A percentile compares a stretch with the other conserved stretches of the same genome.
These are phyloP conservation scores for Rubroshorea leprosula DNA, from an alignment of 345 rosid genomes.

Conservation along the genomic window DNA sequence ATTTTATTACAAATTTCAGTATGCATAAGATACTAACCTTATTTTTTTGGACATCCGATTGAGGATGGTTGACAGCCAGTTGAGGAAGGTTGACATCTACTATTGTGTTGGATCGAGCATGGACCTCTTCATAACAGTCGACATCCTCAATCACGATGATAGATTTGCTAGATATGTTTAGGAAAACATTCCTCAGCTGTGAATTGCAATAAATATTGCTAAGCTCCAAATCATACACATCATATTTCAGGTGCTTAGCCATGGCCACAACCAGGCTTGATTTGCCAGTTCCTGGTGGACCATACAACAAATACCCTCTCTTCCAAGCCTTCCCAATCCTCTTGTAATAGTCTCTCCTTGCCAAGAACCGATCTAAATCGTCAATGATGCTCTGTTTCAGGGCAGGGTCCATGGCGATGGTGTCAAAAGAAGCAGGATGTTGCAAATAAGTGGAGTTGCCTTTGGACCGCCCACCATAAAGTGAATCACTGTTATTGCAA, in stretches of 20 bases:
- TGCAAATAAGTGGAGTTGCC: not conserved
- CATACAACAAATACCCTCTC: slow-evolving; percentile 21
- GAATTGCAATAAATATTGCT: not conserved
- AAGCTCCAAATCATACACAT: slow-evolving; percentile 21
- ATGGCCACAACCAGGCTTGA: slow-evolving; percentile 24
- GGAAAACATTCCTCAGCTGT: slow-evolving; percentile 8
- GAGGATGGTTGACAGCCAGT: not conserved
- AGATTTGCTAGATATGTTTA: slow-evolving; percentile 10
- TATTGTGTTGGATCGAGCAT: not conserved
- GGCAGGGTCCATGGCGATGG: slow-evolving; percentile 14
- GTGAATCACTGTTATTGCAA: not conserved
- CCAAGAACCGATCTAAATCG: slow-evolving; percentile 14
- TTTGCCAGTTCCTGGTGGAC: slow-evolving; percentile 22
- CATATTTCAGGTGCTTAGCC: slow-evolving; percentile 19
- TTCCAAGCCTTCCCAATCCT: slow-evolving; percentile 26
- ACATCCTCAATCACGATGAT: slow-evolving; percentile 26
- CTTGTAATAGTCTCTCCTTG: slow-evolving; percentile 16
- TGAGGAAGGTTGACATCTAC: not conserved
- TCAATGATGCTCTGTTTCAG: slow-evolving; percentile 14
- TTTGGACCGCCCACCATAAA: not conserved
- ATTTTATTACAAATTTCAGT: too few species aligned
- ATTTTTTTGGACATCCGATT: not conserved
- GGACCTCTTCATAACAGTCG: slow-evolving; percentile 17
- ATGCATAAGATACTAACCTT: not conserved
- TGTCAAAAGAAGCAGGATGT: slow-evolving; percentile 13